phyloP scores from a whole-genome alignment of 1,284 basidiomycete genomes.

The Sanghuangporus baumii region DNA sequence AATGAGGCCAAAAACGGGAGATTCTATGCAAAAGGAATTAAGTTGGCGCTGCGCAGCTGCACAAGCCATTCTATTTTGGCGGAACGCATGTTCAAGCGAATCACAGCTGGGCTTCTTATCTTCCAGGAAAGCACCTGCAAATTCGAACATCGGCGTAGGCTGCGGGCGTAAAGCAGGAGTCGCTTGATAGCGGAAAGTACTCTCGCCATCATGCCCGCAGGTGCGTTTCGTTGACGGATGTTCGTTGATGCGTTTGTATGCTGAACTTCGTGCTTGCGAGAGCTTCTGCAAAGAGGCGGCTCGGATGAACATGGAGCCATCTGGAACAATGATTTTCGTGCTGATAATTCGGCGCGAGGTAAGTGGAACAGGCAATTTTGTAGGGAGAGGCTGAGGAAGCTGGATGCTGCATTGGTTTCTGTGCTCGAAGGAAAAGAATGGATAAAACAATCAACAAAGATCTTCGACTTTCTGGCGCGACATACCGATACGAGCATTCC shows the following conservation, averaged over 20 bases:
- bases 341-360: conserved; percentile 33
- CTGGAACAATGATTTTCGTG: conserved; percentile 41
- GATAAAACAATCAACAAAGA: neutral
- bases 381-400: conserved; percentile 40
- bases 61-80: conserved; percentile 54
- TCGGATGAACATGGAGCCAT: conserved; percentile 43
- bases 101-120: conserved; percentile 51
- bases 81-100: conserved; percentile 45
- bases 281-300: conserved; percentile 31
- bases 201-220: conserved; percentile 33
- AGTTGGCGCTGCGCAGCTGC: conserved; percentile 45
- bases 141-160: conserved; percentile 42
- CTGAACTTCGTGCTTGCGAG: conserved; percentile 37
- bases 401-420: conserved; percentile 45
- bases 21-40: conserved; percentile 38
- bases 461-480: neutral
- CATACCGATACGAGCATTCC: conserved; percentile 38
- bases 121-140: conserved; percentile 49
- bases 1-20: conserved; percentile 48
- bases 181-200: conserved; percentile 47
- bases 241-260: conserved; percentile 42
- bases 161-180: conserved; percentile 44
- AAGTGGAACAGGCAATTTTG: conserved; percentile 23
- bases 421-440: neutral
- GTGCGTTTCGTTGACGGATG: conserved; percentile 30